phyloP scores from a whole-genome alignment of 2,329 filamentous ascomycete species.

The Coleophoma crateriformis region DNA sequence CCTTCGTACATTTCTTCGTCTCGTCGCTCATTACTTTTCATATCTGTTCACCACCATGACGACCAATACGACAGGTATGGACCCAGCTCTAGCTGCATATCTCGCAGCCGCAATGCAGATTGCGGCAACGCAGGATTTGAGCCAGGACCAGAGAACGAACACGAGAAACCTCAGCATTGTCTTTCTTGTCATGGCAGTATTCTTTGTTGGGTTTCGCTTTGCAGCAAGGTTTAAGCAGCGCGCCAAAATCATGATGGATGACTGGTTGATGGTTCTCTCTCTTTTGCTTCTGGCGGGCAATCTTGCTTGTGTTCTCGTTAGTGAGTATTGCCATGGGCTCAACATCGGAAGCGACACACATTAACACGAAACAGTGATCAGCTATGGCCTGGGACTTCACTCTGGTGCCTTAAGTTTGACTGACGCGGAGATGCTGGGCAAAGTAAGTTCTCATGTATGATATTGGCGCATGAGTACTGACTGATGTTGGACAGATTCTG shows the following conservation, averaged over 20 bases:
- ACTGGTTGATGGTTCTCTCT: neutral
- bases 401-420: neutral
- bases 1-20: too few species aligned
- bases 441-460: neutral
- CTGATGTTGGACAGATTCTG: neutral
- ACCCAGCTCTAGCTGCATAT: neutral
- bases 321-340: neutral
- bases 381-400: neutral
- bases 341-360: too few species aligned
- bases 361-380: neutral
- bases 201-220: neutral
- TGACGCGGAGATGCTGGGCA: neutral
- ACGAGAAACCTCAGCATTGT: neutral
- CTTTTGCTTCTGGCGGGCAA: neutral
- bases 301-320: neutral
- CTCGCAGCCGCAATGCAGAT: neutral
- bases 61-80: neutral
- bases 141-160: neutral
- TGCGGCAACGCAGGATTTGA: conserved; percentile 1
- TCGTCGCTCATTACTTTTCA: too few species aligned
- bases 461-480: neutral
- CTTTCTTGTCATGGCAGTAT: neutral
- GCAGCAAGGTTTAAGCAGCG: neutral
- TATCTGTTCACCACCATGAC: too few species aligned
- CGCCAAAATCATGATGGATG: neutral